Evolutionary conservation across 2,329 filamentous ascomycete genomes (phyloP).

Genomic region (Escovopsis sp.): DNA sequence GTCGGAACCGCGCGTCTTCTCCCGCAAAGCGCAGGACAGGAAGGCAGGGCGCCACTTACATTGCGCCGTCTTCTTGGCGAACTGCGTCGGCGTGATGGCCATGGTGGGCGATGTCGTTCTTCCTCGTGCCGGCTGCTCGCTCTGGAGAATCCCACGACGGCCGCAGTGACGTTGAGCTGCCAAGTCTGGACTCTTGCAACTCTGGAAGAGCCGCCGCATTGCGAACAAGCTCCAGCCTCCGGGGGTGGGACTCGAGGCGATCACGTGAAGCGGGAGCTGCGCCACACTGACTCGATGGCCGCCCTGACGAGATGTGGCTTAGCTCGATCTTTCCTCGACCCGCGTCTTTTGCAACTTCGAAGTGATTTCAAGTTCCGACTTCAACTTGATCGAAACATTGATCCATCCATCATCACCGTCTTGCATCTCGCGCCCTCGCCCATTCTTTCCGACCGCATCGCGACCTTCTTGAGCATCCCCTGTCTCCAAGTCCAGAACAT

Average conservation of each 20-base stretch:
- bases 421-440: too few relatives aligned
- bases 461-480: too few relatives aligned
- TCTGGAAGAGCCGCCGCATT: slow-evolving; percentile 1
- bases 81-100: slow-evolving; percentile 87
- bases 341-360: slow-evolving; percentile 1
- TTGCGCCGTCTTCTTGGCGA: slow-evolving; percentile 66
- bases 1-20: too few relatives aligned
- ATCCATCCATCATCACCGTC: neutral
- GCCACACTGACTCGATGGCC: slow-evolving; percentile 8
- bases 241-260: neutral
- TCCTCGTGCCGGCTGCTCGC: slow-evolving; percentile 17
- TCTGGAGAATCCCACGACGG: slow-evolving; percentile 11
- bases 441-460: too few relatives aligned
- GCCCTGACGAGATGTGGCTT: slow-evolving; percentile 5
- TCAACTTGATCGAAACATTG: too few relatives aligned
- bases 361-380: too few relatives aligned
- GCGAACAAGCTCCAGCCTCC: slow-evolving; percentile 4
- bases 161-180: slow-evolving; percentile 17
- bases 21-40: too few relatives aligned
- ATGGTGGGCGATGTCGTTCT: slow-evolving; percentile 34
- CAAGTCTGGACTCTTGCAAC: slow-evolving; percentile 9
- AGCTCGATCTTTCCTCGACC: slow-evolving; percentile 3
- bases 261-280: slow-evolving; percentile 17
- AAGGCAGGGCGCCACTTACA: slow-evolving; percentile 48
- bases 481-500: neutral